These are phyloP conservation scores for Begonia masoniana DNA, from an alignment of 306 rosid species.

Conservation along the genomic window DNA sequence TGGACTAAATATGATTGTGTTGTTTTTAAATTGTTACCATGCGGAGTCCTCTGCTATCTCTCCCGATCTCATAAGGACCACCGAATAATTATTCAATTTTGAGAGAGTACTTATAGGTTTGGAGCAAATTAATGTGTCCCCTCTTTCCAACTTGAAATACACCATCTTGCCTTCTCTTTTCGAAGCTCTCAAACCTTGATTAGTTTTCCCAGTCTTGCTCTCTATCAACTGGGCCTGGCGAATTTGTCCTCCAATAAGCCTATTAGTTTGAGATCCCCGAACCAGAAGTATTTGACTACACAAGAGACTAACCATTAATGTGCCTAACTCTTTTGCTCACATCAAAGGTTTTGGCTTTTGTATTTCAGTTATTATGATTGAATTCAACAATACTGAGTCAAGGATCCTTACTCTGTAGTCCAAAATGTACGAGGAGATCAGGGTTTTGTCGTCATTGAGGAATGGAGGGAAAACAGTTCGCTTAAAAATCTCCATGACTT, in stretches of 20 bases:
- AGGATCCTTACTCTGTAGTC: slow-evolving; percentile 75
- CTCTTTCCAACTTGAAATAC: slow-evolving; percentile 89
- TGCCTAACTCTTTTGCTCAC: too few relatives aligned
- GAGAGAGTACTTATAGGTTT: slow-evolving; percentile 69
- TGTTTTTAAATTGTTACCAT: slow-evolving; percentile 36
- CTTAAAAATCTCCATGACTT: slow-evolving; percentile 64
- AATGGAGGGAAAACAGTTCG: slow-evolving; percentile 45
- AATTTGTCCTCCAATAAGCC: slow-evolving; percentile 70
- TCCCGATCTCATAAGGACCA: slow-evolving; percentile 45
- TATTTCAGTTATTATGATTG: not conserved
- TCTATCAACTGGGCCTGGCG: slow-evolving; percentile 62
- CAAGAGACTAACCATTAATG: slow-evolving; percentile 1
- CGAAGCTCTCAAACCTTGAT: slow-evolving; percentile 84
- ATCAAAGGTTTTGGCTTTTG: too few relatives aligned
- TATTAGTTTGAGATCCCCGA: slow-evolving; percentile 94
- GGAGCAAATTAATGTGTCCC: slow-evolving; percentile 88
- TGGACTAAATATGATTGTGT: not conserved
- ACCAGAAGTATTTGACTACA: slow-evolving; percentile 87
- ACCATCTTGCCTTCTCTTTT: slow-evolving; percentile 60
- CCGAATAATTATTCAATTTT: slow-evolving; percentile 59
- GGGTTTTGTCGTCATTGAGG: slow-evolving; percentile 16
- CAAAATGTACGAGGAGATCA: slow-evolving; percentile 56
- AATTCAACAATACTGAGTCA: not conserved
- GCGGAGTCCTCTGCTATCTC: slow-evolving; percentile 97
- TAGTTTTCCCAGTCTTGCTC: slow-evolving; percentile 73